Percentiles rank a stretch among this genome's conserved stretches.
phyloP scores from a whole-genome alignment of 2,329 filamentous ascomycete species.

The Botrytis byssoidea region DNA sequence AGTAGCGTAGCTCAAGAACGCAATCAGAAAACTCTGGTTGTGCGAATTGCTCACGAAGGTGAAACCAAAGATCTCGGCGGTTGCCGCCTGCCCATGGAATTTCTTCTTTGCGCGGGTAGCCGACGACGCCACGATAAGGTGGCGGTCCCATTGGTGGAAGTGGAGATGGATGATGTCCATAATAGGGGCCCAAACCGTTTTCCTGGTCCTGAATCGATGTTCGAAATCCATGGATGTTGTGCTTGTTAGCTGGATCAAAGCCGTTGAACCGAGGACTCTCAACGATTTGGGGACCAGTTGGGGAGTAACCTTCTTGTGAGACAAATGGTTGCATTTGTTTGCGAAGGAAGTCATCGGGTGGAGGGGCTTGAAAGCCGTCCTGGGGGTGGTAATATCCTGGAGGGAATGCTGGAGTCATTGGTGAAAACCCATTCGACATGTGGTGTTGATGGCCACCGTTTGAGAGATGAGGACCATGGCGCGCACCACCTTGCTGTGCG shows the following conservation, averaged over 20 bases:
- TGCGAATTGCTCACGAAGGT: slow-evolving; percentile 44
- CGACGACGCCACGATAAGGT: slow-evolving; percentile 10
- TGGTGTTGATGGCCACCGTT: slow-evolving; percentile 34
- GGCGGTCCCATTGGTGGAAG: slow-evolving; percentile 41
- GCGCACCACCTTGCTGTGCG: slow-evolving; percentile 24
- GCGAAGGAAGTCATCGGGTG: slow-evolving; percentile 30
- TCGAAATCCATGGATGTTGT: slow-evolving; percentile 62
- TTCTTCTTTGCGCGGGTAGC: slow-evolving; percentile 25
- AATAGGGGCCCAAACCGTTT: slow-evolving; percentile 29
- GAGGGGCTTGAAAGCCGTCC: slow-evolving; percentile 30
- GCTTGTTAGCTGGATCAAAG: slow-evolving; percentile 56
- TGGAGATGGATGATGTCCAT: slow-evolving; percentile 43
- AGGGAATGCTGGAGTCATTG: slow-evolving; percentile 32
- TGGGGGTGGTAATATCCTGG: slow-evolving; percentile 31
- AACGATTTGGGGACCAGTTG: slow-evolving; percentile 31
- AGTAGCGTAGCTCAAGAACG: slow-evolving; percentile 47
- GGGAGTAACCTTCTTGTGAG: slow-evolving; percentile 40
- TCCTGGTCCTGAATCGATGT: slow-evolving; percentile 50
- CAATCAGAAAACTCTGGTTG: slow-evolving; percentile 47
- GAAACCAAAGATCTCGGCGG: slow-evolving; percentile 43
- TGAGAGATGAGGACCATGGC: slow-evolving; percentile 30
- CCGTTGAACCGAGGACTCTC: slow-evolving; percentile 29
- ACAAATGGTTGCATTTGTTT: slow-evolving; percentile 37
- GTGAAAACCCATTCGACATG: slow-evolving; percentile 34
- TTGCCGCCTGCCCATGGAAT: slow-evolving; percentile 35